Evolutionary conservation across 2,329 filamentous ascomycete genomes (phyloP), one percentile per base, ranked within the genome.

Genomic region (Metarhizium album): DNA sequence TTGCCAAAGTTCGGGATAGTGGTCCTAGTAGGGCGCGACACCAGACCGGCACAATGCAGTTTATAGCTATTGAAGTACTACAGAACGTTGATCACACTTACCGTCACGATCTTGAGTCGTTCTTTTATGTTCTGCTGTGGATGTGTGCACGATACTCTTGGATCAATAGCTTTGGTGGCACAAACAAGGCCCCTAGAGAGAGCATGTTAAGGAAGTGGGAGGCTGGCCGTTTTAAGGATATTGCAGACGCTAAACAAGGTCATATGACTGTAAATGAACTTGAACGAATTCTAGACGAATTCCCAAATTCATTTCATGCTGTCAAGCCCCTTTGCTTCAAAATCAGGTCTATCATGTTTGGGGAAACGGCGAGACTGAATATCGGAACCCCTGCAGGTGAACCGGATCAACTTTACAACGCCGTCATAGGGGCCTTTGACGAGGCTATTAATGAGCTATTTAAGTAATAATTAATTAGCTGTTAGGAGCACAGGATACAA

Each of bases 11-110:
- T 54, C 27, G 27, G 40, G 18, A 48, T 45, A 47, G 52, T 18
- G 51, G 57, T 52, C 37, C 53, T 27, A 37, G 18, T 23, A 23
- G 53, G 37, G 23, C 45, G 38, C 42, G 43, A 55, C 50, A 31
- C 14, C 14, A 8, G 16, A 51, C 37, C 31, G 55, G 55, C 50
- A 59, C 55, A 2, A 50, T 40, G 18, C 50, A 48, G 3, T 64
- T 60, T 31, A 62, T 64, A 55, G 59, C 60, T 4, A 59, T 64
- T 31, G 57, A 63, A 49, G 61, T 69, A 16, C 53, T 70, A 14
- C 48, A 55, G 24, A 57, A 51, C 4, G 52, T 58, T 9, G 54
- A 58, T 37, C 60, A 67, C 49, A 67, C 52, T 14, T 54, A 51
- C 22, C 52, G 52, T 18, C 52, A 51, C 40, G 52, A 53, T 23